phyloP scores from a whole-genome alignment of 139 green algal genomes.

The Pleodorina starrii region DNA sequence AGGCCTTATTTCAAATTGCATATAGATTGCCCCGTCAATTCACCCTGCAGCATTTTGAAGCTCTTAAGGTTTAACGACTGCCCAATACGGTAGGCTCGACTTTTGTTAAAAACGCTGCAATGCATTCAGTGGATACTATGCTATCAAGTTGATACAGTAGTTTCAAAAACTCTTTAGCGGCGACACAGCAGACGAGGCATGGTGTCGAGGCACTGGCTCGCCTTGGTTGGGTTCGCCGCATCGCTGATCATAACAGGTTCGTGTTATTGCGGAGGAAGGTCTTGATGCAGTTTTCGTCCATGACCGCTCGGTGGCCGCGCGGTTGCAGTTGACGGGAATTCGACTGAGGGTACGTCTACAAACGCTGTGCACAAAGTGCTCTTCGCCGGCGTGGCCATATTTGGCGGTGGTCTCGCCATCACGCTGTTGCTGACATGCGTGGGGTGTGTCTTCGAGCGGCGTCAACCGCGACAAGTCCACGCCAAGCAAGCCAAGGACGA shows the following conservation, averaged over 20 bases:
- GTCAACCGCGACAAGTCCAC: not conserved
- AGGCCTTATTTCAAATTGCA: too few relatives aligned
- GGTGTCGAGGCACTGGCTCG: not conserved
- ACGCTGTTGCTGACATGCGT: not conserved
- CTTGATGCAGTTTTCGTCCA: not conserved
- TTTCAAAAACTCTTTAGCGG: not conserved
- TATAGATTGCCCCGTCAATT: too few relatives aligned
- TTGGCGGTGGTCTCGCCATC: not conserved
- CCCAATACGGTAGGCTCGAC: too few relatives aligned
- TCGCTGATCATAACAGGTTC: not conserved
- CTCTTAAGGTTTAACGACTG: too few relatives aligned
- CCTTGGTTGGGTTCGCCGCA: not conserved
- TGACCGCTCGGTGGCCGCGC: not conserved
- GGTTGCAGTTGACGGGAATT: not conserved
- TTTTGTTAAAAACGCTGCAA: too few relatives aligned
- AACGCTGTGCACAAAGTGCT: not conserved
- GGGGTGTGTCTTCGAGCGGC: conserved; percentile 3
- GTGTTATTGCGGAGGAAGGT: not conserved
- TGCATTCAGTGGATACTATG: too few relatives aligned
- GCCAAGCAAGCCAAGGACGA: not conserved
- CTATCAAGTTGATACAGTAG: not conserved
- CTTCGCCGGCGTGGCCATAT: not conserved
- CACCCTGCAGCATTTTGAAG: too few relatives aligned
- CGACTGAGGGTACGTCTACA: not conserved
- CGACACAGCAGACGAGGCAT: not conserved